Conservation (phyloP, 305 asterid species). For the Solanum chacoense region DNA sequence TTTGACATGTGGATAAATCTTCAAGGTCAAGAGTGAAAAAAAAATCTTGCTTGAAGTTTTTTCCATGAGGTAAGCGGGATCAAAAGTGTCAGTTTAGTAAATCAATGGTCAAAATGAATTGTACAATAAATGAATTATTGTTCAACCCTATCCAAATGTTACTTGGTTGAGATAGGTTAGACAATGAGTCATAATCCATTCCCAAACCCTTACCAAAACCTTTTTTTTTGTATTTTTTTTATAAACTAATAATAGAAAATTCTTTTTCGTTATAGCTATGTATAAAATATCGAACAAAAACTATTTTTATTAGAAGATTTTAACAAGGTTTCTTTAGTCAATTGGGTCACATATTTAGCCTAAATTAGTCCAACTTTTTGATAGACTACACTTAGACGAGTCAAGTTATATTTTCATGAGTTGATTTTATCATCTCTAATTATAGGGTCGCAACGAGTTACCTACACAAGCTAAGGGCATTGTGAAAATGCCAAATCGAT, state of each 20-base stretch:
- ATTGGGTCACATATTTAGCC: not conserved
- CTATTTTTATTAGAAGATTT: not conserved
- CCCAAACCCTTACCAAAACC: not conserved
- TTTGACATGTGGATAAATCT: not conserved
- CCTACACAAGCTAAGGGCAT: conserved; percentile 27
- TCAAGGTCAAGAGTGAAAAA: not conserved
- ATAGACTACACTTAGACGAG: not conserved
- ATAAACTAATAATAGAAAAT: not conserved
- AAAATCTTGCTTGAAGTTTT: not conserved
- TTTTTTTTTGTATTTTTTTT: not conserved
- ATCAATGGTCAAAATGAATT: not conserved
- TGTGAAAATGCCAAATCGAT: conserved; percentile 35
- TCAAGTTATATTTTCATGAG: not conserved
- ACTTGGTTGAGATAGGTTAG: not conserved
- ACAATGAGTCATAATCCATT: not conserved
- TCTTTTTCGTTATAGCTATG: not conserved
- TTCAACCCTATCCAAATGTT: not conserved
- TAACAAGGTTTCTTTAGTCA: not conserved
- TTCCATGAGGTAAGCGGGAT: not conserved
- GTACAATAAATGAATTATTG: not conserved
- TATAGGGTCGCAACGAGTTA: conserved; percentile 19
- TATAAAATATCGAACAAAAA: not conserved
- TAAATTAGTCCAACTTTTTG: not conserved
- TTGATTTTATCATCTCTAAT: not conserved
- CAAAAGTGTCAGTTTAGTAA: not conserved